phyloP scores from a whole-genome alignment of 495 filamentous ascomycete genomes.

The Penicillium egyptiacum region DNA sequence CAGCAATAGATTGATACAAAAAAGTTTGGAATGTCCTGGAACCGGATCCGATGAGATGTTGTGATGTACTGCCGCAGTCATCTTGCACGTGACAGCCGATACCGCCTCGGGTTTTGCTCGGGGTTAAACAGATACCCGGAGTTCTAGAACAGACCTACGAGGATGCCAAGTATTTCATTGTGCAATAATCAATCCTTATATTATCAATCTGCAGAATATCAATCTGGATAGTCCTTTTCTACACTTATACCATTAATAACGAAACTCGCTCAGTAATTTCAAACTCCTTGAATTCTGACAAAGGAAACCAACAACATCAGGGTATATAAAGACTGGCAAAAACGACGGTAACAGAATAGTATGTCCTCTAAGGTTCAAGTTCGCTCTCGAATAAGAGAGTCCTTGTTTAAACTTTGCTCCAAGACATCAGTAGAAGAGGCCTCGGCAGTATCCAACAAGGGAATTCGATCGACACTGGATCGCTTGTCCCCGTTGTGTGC shows the following conservation, averaged over 20 bases:
- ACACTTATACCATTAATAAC: not conserved
- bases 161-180: not conserved
- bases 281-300: not conserved
- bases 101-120: conserved; percentile 32
- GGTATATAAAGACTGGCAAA: conserved; percentile 2
- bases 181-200: not conserved
- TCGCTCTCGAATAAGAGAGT: conserved; percentile 29
- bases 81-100: conserved; percentile 34
- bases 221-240: not conserved
- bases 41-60: conserved; percentile 24
- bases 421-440: conserved; percentile 29
- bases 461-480: conserved; percentile 42
- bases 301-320: conserved; percentile 7
- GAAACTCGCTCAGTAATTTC: not conserved
- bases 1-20: conserved; percentile 11
- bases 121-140: conserved; percentile 15
- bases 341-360: conserved; percentile 5
- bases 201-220: not conserved
- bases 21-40: conserved; percentile 12
- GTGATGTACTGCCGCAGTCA: conserved; percentile 29
- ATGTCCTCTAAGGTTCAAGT: conserved; percentile 11
- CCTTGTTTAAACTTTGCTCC: conserved; percentile 6
- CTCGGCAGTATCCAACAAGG: conserved; percentile 37
- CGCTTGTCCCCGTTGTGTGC: conserved; percentile 30
- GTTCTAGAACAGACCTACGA: not conserved